These are phyloP conservation scores for Penicillium carneum DNA, from an alignment of 2,329 filamentous ascomycete genomes.

Conservation along the genomic window DNA sequence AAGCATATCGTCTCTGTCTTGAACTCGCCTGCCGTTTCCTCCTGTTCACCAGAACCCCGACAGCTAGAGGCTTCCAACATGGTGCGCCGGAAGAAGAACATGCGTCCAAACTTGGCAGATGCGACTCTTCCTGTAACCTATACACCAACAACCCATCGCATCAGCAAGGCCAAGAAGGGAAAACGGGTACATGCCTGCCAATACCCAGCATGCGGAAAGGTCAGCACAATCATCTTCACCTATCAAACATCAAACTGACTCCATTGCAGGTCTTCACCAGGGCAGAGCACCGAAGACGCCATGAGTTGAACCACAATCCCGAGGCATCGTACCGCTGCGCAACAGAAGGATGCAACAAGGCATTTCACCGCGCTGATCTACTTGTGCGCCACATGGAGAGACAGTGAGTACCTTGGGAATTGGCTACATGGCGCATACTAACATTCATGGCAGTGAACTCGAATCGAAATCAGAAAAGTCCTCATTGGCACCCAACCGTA, in stretches of 20 bases:
- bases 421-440: slow-evolving; percentile 12
- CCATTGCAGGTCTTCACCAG: slow-evolving; percentile 57
- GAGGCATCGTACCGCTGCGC: slow-evolving; percentile 55
- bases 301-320: slow-evolving; percentile 60
- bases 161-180: slow-evolving; percentile 62
- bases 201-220: slow-evolving; percentile 58
- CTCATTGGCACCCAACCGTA: slow-evolving; percentile 38
- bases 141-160: slow-evolving; percentile 58
- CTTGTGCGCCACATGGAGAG: slow-evolving; percentile 59
- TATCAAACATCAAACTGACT: slow-evolving; percentile 20
- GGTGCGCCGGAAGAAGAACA: slow-evolving; percentile 38
- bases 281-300: slow-evolving; percentile 58
- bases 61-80: slow-evolving; percentile 18
- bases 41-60: slow-evolving; percentile 30
- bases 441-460: slow-evolving; percentile 41
- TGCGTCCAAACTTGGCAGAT: slow-evolving; percentile 42
- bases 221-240: slow-evolving; percentile 36
- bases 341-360: slow-evolving; percentile 55
- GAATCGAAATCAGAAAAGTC: slow-evolving; percentile 45
- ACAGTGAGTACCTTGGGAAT: slow-evolving; percentile 50
- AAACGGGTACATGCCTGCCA: slow-evolving; percentile 60
- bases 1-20: slow-evolving; percentile 34
- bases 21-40: slow-evolving; percentile 32
- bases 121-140: slow-evolving; percentile 52
- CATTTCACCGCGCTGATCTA: slow-evolving; percentile 58